Conservation (phyloP, 495 filamentous ascomycete species). For the Neurospora sp. region DNA sequence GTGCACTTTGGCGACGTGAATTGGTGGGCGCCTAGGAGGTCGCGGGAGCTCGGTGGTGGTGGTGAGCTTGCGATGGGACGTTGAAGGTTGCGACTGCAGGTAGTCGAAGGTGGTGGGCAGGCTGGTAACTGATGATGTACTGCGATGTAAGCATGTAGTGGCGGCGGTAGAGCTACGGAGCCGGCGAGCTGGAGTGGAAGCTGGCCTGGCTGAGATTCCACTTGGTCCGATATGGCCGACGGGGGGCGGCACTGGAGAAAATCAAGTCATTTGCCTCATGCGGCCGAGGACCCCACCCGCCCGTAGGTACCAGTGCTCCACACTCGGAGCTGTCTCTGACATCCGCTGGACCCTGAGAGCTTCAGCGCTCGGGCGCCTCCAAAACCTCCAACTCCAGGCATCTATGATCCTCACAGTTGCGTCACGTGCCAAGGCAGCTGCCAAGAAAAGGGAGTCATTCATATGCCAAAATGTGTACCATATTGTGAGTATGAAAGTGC, state of each 20-base stretch:
- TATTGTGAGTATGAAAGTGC: not conserved
- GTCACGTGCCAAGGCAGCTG: not conserved
- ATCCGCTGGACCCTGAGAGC: not conserved
- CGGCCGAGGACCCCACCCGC: not conserved
- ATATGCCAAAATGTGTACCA: not conserved
- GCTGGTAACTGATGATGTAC: not conserved
- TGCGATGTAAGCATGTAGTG: not conserved
- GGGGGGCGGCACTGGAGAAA: not conserved
- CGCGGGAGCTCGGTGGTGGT: not conserved
- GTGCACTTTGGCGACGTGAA: constrained; percentile 1
- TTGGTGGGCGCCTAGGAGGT: not conserved
- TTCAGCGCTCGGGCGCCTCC: not conserved
- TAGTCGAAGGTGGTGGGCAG: not conserved
- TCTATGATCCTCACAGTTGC: not conserved
- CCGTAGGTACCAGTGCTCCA: not conserved
- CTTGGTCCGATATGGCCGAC: not conserved
- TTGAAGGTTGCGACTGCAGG: not conserved
- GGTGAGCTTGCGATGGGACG: not conserved
- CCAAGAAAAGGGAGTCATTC: no score
- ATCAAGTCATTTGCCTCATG: not conserved
- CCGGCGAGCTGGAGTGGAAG: not conserved
- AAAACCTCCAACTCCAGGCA: not conserved
- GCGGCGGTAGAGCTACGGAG: not conserved
- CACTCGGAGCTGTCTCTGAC: not conserved
- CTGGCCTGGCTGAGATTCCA: not conserved